phyloP scores from a whole-genome alignment of 192 early-diverging fungal genomes.

The Haplosporangium gracile region DNA sequence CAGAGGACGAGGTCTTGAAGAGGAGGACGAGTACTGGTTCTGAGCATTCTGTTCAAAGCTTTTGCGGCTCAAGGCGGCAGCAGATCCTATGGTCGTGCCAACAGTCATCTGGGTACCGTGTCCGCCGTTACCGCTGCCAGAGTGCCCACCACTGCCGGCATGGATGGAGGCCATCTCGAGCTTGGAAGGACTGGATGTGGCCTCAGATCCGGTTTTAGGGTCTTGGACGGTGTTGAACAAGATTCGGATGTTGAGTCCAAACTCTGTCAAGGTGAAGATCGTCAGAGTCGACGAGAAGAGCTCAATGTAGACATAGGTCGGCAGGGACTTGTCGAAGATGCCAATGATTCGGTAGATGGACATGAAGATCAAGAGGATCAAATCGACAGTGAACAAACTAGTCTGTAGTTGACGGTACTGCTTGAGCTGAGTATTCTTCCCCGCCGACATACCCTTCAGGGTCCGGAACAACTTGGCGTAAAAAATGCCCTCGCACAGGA shows the following conservation, averaged over 20 bases:
- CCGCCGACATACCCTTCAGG: conserved; percentile 31
- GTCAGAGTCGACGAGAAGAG: conserved; percentile 53
- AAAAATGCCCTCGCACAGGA: conserved; percentile 52
- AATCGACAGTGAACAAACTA: conserved; percentile 46
- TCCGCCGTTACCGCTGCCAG: not conserved
- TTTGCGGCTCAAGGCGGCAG: not conserved
- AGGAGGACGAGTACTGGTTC: not conserved
- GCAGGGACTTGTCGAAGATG: conserved; percentile 36
- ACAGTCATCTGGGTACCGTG: not conserved
- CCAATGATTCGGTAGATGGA: conserved; percentile 48
- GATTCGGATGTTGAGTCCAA: conserved; percentile 53
- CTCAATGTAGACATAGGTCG: conserved; percentile 53
- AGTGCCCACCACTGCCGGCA: not conserved
- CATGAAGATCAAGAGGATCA: conserved; percentile 50
- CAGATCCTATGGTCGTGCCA: not conserved
- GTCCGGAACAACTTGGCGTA: conserved; percentile 51
- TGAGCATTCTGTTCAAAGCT: not conserved
- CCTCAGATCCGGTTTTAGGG: conserved; percentile 13
- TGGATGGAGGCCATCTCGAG: conserved; percentile 37
- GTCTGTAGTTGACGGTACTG: conserved; percentile 54
- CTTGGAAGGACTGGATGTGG: conserved; percentile 14
- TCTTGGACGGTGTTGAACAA: conserved; percentile 39
- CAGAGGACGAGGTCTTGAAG: conserved; percentile 20
- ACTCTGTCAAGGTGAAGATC: conserved; percentile 54
- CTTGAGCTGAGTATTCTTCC: conserved; percentile 34